Evolutionary conservation across 2,329 filamentous ascomycete genomes (phyloP).

Genomic region (Nothophoma quercina): DNA sequence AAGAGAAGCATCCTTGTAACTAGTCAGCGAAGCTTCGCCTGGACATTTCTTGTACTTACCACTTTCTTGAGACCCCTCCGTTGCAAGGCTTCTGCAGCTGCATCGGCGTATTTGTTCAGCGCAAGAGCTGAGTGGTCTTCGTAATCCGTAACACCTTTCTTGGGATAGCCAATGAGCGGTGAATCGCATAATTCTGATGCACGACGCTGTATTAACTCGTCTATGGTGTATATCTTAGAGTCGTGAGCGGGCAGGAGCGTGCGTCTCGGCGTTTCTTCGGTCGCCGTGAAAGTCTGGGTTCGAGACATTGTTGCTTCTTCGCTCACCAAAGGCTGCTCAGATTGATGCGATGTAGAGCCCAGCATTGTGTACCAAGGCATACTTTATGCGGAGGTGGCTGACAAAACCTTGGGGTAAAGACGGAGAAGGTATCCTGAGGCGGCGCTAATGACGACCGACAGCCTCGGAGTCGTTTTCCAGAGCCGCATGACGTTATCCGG

Average conservation of each 20-base stretch:
- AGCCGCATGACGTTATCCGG: constrained; percentile 16
- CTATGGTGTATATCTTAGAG: constrained; percentile 31
- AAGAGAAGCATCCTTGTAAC: constrained; percentile 22
- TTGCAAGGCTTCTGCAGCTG: constrained; percentile 29
- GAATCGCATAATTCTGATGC: constrained; percentile 26
- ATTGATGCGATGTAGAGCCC: constrained; percentile 5
- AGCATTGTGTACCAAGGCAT: constrained; percentile 13
- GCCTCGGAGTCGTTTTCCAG: constrained; percentile 13
- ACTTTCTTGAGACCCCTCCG: constrained; percentile 30
- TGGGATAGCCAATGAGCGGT: constrained; percentile 35
- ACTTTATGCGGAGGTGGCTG: constrained; percentile 20
- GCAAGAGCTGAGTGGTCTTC: constrained; percentile 37
- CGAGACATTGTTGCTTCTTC: constrained; percentile 22
- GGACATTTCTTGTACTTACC: constrained; percentile 18
- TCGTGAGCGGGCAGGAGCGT: constrained; percentile 12
- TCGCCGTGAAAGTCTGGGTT: constrained; percentile 17
- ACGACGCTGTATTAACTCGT: constrained; percentile 35
- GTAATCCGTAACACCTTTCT: constrained; percentile 30
- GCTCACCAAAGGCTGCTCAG: neutral
- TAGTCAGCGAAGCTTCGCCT: constrained; percentile 8
- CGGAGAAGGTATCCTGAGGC: constrained; percentile 17
- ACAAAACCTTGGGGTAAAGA: constrained; percentile 2
- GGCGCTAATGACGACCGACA: constrained; percentile 2
- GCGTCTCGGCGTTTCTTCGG: constrained; percentile 9
- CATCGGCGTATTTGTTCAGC: constrained; percentile 36